Evolutionary conservation across 2,329 filamentous ascomycete species (phyloP).

Genomic region (Orbilia oligospora): DNA sequence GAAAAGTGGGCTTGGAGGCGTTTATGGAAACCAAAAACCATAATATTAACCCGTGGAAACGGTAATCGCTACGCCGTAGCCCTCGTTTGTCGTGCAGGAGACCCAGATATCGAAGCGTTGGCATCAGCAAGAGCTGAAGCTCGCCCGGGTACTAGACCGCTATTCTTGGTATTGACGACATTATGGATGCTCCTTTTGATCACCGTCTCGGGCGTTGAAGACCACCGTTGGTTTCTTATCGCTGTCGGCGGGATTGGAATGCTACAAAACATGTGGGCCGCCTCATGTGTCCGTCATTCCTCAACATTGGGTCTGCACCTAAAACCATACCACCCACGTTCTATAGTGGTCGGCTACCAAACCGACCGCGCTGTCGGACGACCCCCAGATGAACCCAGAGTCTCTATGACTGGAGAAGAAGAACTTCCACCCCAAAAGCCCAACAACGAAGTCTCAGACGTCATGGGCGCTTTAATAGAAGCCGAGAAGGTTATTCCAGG

Average conservation of each 20-base stretch:
- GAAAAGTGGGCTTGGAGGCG: conserved; percentile 69
- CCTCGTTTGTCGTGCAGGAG: conserved; percentile 65
- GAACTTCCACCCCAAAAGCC: conserved; percentile 61
- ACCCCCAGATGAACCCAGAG: conserved; percentile 35
- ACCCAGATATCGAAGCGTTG: conserved; percentile 69
- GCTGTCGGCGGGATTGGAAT: conserved; percentile 68
- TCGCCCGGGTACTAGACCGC: conserved; percentile 48
- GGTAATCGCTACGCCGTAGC: conserved; percentile 68
- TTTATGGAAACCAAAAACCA: conserved; percentile 64
- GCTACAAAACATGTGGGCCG: conserved; percentile 67
- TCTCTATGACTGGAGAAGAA: conserved; percentile 31
- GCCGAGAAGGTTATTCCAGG: conserved; percentile 65
- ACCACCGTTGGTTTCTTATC: conserved; percentile 68
- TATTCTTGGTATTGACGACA: conserved; percentile 64
- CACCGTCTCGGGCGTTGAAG: conserved; percentile 66
- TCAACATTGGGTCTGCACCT: conserved; percentile 65
- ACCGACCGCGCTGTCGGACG: conserved; percentile 48
- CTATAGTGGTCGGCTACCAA: conserved; percentile 57
- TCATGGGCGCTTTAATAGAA: conserved; percentile 65
- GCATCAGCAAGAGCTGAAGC: conserved; percentile 64
- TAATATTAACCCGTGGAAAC: conserved; percentile 68
- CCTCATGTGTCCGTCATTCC: conserved; percentile 65
- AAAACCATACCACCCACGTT: conserved; percentile 48
- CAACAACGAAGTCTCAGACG: conserved; percentile 65
- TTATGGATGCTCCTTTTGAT: conserved; percentile 69